Conservation (phyloP, 441 rosid genomes). For the Gossypium trilobum region DNA sequence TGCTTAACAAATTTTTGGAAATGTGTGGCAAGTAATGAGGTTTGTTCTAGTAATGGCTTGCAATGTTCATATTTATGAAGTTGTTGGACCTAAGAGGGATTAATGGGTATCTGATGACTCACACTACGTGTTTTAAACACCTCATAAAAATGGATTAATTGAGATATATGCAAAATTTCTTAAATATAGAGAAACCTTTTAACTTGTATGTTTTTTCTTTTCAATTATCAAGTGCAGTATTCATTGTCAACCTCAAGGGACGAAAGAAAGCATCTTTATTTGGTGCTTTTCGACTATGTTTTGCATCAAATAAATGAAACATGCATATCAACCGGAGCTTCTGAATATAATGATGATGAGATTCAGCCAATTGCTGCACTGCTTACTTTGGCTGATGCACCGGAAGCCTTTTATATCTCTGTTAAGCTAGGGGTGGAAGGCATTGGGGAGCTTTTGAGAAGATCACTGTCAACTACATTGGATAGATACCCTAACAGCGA, state of each 20-base stretch:
- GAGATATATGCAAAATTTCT: background rate
- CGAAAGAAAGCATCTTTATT: constrained; percentile 81
- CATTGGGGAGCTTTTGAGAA: constrained; percentile 85
- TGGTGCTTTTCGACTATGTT: constrained; percentile 80
- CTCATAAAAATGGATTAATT: background rate
- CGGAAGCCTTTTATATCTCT: constrained; percentile 92
- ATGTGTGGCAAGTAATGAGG: background rate
- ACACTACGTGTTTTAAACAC: background rate
- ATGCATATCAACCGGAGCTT: constrained; percentile 63
- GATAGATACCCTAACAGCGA: constrained; percentile 77
- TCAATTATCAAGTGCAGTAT: constrained; percentile 50
- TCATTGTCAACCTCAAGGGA: constrained; percentile 76
- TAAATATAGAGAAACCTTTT: constrained; percentile 7
- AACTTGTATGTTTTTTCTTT: background rate
- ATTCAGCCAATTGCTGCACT: constrained; percentile 74
- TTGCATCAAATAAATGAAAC: constrained; percentile 83
- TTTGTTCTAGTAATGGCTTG: constrained; percentile 1
- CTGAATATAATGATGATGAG: constrained; percentile 84
- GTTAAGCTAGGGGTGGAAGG: constrained; percentile 95
- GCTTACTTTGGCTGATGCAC: constrained; percentile 83
- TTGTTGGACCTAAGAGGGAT: background rate
- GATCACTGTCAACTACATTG: constrained; percentile 72
- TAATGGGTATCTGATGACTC: background rate
- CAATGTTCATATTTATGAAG: constrained; percentile 2
- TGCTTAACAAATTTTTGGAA: background rate